Evolutionary conservation across 2,329 filamentous ascomycete genomes (phyloP), one percentile per base, ranked within the genome.

Genomic region (Sphaerulina vaccinii): DNA sequence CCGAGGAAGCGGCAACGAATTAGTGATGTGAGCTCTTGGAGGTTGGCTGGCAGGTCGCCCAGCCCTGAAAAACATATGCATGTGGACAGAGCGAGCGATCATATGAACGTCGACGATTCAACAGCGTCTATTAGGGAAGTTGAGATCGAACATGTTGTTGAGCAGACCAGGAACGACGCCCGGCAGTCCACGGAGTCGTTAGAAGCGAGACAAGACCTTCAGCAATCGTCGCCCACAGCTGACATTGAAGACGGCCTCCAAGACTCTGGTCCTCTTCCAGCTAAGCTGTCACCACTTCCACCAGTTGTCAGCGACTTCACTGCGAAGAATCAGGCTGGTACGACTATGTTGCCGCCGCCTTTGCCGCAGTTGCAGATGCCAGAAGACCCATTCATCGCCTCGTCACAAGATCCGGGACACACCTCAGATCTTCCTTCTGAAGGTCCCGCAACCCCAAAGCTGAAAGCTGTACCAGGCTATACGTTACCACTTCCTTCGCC

Each of bases 1-100:
- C 82, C 81, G 22, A 84, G 82, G 55, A 95, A 91, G 70, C 80
- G 82, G 49, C 81, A 81, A 45, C 84, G 85, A 51, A 91, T 88
- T 65, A 83, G 84, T 38, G 76, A 82, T 45, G 85, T 83, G 62
- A 80, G 76, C 23, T 76, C 81, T 22, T 96, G 92, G 92, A 84
- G 80, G 56, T 87, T 91, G 62, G 77, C 78, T 18, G 87, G 85
- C 63, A 79, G 82, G 50, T 86, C 87, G 1, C 84, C 83, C 6
- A 91, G 85, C 46, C 87, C 88, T 2, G 80, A 86, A 63, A 78
- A 75, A 27, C 71, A 78, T 1, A 37, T 49, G 6, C 47, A 40
- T 11, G 40, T 16, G 19, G 48, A 51, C 11, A 18, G 23, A 3
- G 24, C 37, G 18, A 49, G 38, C 16, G 42, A 47, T 1, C 45